Evolutionary conservation across 805 yeast genomes (phyloP).

Genomic region (Saccharomycopsis javanensis): DNA sequence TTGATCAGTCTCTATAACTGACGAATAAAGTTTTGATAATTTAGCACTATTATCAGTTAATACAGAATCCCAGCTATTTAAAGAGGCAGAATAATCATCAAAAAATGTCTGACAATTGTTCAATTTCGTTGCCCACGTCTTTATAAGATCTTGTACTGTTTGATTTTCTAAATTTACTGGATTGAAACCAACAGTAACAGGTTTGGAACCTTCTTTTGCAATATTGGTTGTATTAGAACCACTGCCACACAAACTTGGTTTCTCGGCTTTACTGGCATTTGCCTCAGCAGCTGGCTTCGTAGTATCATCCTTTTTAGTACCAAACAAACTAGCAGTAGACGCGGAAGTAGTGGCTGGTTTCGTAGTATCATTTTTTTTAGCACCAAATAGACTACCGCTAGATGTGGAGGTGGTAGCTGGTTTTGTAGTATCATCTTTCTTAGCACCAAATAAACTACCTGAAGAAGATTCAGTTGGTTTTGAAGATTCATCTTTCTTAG

Average conservation of each 20-base stretch:
- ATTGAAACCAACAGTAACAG: slow-evolving; percentile 52
- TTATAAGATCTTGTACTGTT: slow-evolving; percentile 83
- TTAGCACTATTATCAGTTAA: slow-evolving; percentile 80
- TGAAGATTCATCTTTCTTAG: slow-evolving; percentile 14
- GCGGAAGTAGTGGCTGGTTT: slow-evolving; percentile 7
- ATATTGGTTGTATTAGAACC: slow-evolving; percentile 8
- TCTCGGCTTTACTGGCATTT: slow-evolving; percentile 11
- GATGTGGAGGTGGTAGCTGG: not conserved
- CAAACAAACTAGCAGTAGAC: slow-evolving; percentile 20
- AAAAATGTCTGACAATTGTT: slow-evolving; percentile 65
- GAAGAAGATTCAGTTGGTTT: slow-evolving; percentile 13
- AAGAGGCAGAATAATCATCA: slow-evolving; percentile 60
- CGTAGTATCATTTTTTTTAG: not conserved
- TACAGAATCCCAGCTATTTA: slow-evolving; percentile 78
- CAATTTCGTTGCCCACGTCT: slow-evolving; percentile 87
- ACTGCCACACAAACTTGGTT: not conserved
- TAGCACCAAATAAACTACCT: slow-evolving; percentile 20
- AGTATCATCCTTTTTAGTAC: slow-evolving; percentile 23
- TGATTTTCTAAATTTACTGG: slow-evolving; percentile 79
- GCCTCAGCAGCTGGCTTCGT: slow-evolving; percentile 3
- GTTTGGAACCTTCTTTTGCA: slow-evolving; percentile 27
- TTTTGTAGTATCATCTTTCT: slow-evolving; percentile 22
- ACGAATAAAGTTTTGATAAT: slow-evolving; percentile 65
- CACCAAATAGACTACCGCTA: not conserved
- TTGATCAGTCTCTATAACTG: slow-evolving; percentile 74